Evolutionary conservation across 768 basidiomycete species (phyloP), one percentile per base, ranked within the genome.

Genomic region (Termitomyces sp.): DNA sequence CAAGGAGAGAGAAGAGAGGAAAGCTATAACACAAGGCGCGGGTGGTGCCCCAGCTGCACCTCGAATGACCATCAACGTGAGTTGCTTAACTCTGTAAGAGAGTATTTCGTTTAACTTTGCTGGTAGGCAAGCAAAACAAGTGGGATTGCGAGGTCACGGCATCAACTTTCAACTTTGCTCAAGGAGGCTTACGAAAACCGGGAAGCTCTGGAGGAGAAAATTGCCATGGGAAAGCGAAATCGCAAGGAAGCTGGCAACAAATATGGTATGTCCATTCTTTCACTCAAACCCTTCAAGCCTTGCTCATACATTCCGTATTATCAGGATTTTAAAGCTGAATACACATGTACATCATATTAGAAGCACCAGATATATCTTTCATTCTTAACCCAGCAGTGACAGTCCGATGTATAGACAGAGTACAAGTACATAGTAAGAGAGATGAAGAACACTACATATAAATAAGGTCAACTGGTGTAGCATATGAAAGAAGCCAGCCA

Each of bases 191-290:
- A 91, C 64, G 70, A 84, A 65, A 94, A 94, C 63, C 83, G 91
- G 31, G 91, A 91, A 50, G 84, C 81, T 0, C 63, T 94, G 58
- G 92, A 94, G 66, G 91, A 92, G 56, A 84, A 72, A 71, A 91
- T 94, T 60, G 91, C 92, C 0, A 84, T 91, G 68, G 91, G 86
- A 2, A 78, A 85, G 57, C 76, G 88, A 57, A 94, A 94, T 63
- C 78, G 91, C 57, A 94, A 94, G 67, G 89, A 92, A 64, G 91
- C 92, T 0, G 92, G 92, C 10, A 93, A 91, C 70, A 94, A 94
- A 78, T 94, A 94, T 62, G 92, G 92, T 87, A 62, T 56, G 79
- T 72, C 22, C 16, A 3, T 36, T n/a, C n/a, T 51, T 36, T 5
- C 5, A 11, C 13, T 23, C 15, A 16, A 20, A 11, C 16, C 25